phyloP scores from a whole-genome alignment of 179 eudicot species.

The Monotropa hypopitys region DNA sequence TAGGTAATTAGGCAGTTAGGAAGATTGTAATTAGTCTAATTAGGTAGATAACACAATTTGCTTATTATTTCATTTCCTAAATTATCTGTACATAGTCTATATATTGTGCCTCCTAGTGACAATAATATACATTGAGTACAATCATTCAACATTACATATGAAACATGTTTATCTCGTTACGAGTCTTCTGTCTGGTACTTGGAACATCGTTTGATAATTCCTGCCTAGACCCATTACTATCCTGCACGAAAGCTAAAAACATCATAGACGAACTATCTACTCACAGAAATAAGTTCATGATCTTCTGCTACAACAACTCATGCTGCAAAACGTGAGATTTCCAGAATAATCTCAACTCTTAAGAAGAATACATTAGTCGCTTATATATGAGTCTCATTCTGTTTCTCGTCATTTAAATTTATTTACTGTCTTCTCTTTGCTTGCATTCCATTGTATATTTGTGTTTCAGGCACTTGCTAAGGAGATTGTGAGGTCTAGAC shows the following conservation, averaged over 20 bases:
- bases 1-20: no score
- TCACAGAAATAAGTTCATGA: neutral
- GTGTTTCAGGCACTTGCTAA: constrained; percentile 67
- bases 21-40: no score
- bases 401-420: neutral
- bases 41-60: no score
- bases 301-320: neutral
- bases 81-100: no score
- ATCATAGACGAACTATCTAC: neutral
- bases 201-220: neutral
- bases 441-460: neutral
- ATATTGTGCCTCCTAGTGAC: no score
- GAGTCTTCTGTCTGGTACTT: neutral
- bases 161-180: neutral
- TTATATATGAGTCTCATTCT: neutral
- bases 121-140: no score
- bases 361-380: neutral
- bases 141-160: no score
- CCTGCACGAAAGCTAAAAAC: neutral
- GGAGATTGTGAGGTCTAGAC: constrained; percentile 75
- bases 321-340: neutral
- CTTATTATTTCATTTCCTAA: no score
- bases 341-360: neutral
- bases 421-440: neutral
- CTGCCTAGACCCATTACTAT: neutral